Conservation (phyloP, 2,329 filamentous ascomycete species). For the Phaeosphaeriaceae sp. region DNA sequence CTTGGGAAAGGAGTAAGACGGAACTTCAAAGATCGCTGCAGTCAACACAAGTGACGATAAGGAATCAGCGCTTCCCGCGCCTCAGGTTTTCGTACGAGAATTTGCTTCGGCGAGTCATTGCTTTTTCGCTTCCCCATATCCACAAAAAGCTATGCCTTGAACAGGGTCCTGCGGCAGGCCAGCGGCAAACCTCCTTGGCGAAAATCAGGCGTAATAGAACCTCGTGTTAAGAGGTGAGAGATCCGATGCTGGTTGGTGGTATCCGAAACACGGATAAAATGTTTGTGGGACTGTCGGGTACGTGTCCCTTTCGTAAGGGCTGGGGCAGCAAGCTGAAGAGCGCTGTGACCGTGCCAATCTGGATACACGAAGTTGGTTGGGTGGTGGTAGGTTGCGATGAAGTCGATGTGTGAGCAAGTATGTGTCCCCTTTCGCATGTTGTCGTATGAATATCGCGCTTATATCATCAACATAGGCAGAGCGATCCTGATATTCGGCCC, state of each 20-base stretch:
- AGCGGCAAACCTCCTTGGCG: background rate
- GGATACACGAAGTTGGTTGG: background rate
- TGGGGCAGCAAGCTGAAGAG: background rate
- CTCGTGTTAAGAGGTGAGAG: background rate
- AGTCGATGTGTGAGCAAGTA: background rate
- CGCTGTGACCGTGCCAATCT: background rate
- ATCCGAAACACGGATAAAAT: background rate
- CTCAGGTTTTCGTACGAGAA: background rate
- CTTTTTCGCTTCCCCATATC: background rate
- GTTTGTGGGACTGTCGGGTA: background rate
- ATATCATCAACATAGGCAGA: background rate
- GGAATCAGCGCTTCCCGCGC: background rate
- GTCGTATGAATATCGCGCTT: background rate
- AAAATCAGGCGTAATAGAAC: background rate
- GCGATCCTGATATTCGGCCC: background rate
- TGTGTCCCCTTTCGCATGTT: background rate
- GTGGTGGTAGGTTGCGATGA: background rate
- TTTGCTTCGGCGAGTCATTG: background rate
- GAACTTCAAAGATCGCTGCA: background rate
- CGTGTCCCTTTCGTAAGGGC: background rate
- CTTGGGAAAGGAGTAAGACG: background rate
- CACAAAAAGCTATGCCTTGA: background rate
- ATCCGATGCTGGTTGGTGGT: background rate
- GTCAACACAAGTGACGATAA: background rate
- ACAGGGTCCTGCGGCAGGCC: background rate